Evolutionary conservation across 1,284 basidiomycete genomes (phyloP).

Genomic region (Moniliella sp.): DNA sequence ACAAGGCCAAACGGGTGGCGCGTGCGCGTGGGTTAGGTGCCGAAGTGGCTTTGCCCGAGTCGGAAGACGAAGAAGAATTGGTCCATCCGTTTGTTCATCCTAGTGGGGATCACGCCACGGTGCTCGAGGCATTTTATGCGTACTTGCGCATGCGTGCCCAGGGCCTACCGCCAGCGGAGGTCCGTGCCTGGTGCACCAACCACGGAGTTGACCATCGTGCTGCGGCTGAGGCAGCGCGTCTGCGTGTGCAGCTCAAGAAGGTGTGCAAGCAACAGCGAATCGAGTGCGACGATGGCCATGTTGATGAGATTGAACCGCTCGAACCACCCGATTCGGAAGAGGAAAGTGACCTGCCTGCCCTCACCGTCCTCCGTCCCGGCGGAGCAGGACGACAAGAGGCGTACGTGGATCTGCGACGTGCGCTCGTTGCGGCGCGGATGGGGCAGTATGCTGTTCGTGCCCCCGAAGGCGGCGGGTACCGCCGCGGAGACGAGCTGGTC

Average conservation of each 20-base stretch:
- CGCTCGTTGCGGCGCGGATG: conserved; percentile 1
- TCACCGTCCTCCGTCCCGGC: conserved; percentile 3
- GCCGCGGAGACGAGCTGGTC: conserved; percentile 10
- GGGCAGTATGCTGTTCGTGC: conserved; percentile 10
- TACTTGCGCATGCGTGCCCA: conserved; percentile 7
- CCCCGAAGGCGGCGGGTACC: conserved; percentile 9
- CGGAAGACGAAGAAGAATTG: conserved; percentile 31
- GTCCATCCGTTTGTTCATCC: conserved; percentile 18
- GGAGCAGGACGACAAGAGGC: too few relatives aligned
- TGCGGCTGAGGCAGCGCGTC: conserved; percentile 16
- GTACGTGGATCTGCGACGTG: conserved; percentile 1
- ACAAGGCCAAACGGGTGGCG: conserved; percentile 5
- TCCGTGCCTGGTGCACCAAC: conserved; percentile 26
- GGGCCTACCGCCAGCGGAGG: background rate
- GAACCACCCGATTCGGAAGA: background rate
- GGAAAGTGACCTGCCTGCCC: background rate
- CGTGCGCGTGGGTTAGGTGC: background rate
- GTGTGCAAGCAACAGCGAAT: conserved; percentile 20
- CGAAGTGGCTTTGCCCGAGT: conserved; percentile 12
- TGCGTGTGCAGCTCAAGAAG: conserved; percentile 16
- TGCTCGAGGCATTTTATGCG: conserved; percentile 28
- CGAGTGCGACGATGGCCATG: conserved; percentile 7
- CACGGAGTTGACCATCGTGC: conserved; percentile 21
- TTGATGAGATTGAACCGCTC: background rate
- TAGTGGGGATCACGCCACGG: conserved; percentile 24